Evolutionary conservation across 495 filamentous ascomycete genomes (phyloP), one percentile per base, ranked within the genome.

Genomic region (Penicillium mononematosum): DNA sequence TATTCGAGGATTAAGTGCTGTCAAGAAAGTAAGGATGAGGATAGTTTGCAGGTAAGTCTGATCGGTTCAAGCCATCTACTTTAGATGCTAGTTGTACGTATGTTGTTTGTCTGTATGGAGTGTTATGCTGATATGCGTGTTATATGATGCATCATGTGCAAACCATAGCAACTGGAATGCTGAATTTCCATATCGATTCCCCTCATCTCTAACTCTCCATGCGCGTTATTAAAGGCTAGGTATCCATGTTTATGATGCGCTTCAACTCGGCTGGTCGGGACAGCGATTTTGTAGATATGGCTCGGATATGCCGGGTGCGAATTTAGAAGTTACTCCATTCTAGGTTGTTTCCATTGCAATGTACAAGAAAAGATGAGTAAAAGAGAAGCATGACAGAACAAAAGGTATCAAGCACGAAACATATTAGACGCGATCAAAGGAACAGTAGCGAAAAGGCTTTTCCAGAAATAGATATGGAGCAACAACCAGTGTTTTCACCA

Each of bases 401-500:
- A 14, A 50, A 50, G 47, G 47, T 50, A 38, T 50, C 32, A 38
- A 24, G 4, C 17, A 25, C 14, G 16, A n/a, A 50, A n/a, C 20
- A 24, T 4, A 24, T 10, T 19, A 32, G 29, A 29, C n/a, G 45
- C 17, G 16, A 14, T 48, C 42, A 55, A 29, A 29, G 9, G 11
- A 29, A 34, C 10, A n/a, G 29, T 25, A 32, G 12, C 41, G n/a
- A 12, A 46, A 47, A 27, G 42, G 11, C 27, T 29, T 16, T 46
- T 49, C 45, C 47, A 44, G 36, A 36, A 38, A 38, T 31, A 48
- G 41, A 14, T 16, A 45, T 29, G 32, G 38, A 27, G 31, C 20
- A 55, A 54, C 53, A 51, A 39, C 56, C 53, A 42, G 53, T 55
- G 41, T 55, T 42, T 47, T 50, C 20, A 53, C 46, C 44, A 45